Evolutionary conservation across 257 asterid species (phyloP), one percentile per base, ranked within the genome.

Genomic region (Phtheirospermum japonicum): DNA sequence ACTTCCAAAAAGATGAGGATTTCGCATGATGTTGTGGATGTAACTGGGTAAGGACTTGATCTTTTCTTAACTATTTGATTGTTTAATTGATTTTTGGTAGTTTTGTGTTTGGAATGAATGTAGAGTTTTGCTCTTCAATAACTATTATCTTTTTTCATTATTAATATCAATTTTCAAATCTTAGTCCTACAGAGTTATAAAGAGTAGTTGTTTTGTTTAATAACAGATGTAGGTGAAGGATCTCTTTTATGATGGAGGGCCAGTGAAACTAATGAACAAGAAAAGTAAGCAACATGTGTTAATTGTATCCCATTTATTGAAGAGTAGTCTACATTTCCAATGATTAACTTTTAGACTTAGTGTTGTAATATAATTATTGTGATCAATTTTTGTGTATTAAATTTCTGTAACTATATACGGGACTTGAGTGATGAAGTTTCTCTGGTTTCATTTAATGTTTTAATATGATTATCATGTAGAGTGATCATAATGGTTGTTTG

Each of bases 1-100:
- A 70, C 84, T 12, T 80, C 78, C n/a, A 80, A 69, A 69, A 85
- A 80, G 78, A 83, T 85, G 88, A 83, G 78, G 69, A 83, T 85
- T 67, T 85, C 94, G 2, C 63, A 88, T 66, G 80, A 80, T 55
- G 85, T 80, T 55, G 34, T 70, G 13, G 90, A 83, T 32, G 59
- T 73, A 53, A 73, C 58, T 51, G 88, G 94, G 94, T 85, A 85
- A 77, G 16, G 62, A 14, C 11, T 59, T 28, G 13, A 55, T 28
- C 70, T 52, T 67, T 42, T 57, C 17, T 13, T 45, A 9, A 9
- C 40, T 36, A 9, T 8, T 36, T 63, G 31, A 10, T 6, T 43
- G 11, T 13, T 20, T 42, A 0, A 1, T 67, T 39, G 50, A 48
- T 23, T 23, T 34, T 50, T 32, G 30, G 16, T 60, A 43, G 5